A percentile compares a stretch with the other conserved stretches of the same genome.
These are phyloP conservation scores for Ruellia speciosa DNA, from an alignment of 305 asterid species.

Conservation along the genomic window DNA sequence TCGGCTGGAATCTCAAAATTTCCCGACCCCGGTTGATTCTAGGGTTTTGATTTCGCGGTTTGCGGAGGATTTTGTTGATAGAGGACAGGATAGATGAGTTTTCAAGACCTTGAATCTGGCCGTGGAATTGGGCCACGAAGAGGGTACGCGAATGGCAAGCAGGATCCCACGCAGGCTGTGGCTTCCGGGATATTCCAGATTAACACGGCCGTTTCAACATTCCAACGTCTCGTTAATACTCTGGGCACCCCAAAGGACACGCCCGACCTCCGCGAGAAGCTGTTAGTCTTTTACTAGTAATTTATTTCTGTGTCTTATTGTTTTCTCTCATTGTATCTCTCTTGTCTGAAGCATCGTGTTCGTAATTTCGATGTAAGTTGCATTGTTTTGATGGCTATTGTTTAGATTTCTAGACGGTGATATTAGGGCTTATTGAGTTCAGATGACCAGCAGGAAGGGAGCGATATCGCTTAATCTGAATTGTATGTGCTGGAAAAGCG, in stretches of 20 bases:
- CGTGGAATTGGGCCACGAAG: constrained; percentile 40
- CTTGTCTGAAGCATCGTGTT: constrained; percentile 6
- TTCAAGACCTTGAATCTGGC: constrained; percentile 74
- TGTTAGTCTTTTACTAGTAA: constrained; percentile 38
- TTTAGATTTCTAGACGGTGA: too few relatives aligned
- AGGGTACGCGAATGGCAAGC: constrained; percentile 45
- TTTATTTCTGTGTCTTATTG: neutral
- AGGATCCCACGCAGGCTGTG: constrained; percentile 70
- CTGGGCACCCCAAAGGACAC: constrained; percentile 79
- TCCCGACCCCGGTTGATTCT: neutral
- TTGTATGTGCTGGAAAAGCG: too few relatives aligned
- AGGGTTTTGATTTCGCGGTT: neutral
- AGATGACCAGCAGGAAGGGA: too few relatives aligned
- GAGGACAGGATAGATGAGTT: constrained; percentile 35
- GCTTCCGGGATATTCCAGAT: constrained; percentile 76
- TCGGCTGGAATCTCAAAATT: too few relatives aligned
- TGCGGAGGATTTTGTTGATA: neutral
- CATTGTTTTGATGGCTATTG: too few relatives aligned
- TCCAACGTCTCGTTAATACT: constrained; percentile 73
- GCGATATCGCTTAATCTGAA: too few relatives aligned
- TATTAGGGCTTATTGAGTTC: too few relatives aligned
- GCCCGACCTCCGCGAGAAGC: constrained; percentile 68
- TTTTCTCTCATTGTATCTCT: neutral
- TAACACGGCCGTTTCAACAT: constrained; percentile 67
- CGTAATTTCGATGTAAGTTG: neutral